Evolutionary conservation across 176 grass and related monocot genomes (phyloP), one percentile per base, ranked within the genome.

Genomic region (Microstegium vimineum): DNA sequence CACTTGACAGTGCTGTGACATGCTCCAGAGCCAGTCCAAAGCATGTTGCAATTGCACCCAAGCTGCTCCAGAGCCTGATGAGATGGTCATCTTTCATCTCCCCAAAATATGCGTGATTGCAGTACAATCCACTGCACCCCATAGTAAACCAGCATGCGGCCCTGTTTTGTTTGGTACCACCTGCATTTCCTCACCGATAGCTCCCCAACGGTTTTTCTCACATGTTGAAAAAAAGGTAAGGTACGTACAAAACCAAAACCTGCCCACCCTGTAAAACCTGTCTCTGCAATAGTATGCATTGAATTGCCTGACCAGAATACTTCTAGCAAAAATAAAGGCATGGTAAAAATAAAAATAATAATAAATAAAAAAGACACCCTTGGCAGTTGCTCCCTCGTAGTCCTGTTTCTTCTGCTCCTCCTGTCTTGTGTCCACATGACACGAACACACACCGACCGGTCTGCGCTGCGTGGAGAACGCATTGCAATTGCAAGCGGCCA

Each of bases 201-300:
- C 61, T 10, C 65, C 17, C 65, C 31, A 82, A 71, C 16, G 41
- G 52, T 25, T 69, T 40, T 32, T 2, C 71, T 77, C 78, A 65
- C 54, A 63, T 56, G 64, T 38, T 54, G 79, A 72, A 72, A 73
- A 60, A 5, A 13, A n/a, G n/a, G n/a, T n/a, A n/a, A n/a, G n/a
- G n/a, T n/a, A 10, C 35, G 7, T 67, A 45, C 43, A 27, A 8
- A 52, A 80, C 18, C 17, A 54, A 74, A 80, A 41, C 59, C 42
- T 25, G 67, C 14, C 13, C 1, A 15, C 10, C 18, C 10, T 14
- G n/a, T 60, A 34, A 25, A 51, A 63, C 84, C 10, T 68, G 36
- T 62, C 12, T 17, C 49, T 52, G 49, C 17, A 52, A 0, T n/a
- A n/a, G n/a, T 28, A 30, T 51, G 32, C 64, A 64, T 69, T 81